phyloP scores from a whole-genome alignment of 2,329 filamentous ascomycete genomes.

The Fusarium armeniacum region DNA sequence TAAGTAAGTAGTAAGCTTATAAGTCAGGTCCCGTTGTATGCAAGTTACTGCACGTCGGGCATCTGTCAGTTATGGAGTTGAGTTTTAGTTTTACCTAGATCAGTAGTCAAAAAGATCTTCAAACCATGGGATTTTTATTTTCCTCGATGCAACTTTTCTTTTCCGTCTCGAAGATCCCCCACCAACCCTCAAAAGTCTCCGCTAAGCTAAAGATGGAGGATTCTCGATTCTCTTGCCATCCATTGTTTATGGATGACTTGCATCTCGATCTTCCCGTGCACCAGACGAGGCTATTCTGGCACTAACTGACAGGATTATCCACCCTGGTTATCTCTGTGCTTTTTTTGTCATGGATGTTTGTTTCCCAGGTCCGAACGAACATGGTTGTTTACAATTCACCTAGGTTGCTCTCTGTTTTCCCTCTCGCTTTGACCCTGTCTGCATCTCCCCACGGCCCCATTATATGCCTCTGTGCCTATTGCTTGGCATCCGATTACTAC shows the following conservation, averaged over 20 bases:
- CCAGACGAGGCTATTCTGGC: slow-evolving; percentile 47
- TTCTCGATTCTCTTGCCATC: slow-evolving; percentile 27
- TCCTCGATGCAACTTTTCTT: slow-evolving; percentile 9
- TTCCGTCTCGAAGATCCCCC: slow-evolving; percentile 35
- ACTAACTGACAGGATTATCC: slow-evolving; percentile 42
- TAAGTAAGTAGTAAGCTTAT: background rate
- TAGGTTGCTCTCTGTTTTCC: slow-evolving; percentile 12
- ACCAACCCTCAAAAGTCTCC: slow-evolving; percentile 25
- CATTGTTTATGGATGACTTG: slow-evolving; percentile 42
- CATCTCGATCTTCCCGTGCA: slow-evolving; percentile 51
- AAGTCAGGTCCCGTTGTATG: slow-evolving; percentile 2
- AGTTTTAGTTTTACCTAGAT: background rate
- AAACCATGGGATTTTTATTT: slow-evolving; percentile 10
- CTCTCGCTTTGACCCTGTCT: slow-evolving; percentile 25
- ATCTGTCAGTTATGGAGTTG: background rate
- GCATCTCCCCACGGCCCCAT: slow-evolving; percentile 14
- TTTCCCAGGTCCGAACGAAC: slow-evolving; percentile 11
- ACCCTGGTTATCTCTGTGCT: slow-evolving; percentile 18
- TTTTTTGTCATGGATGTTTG: slow-evolving; percentile 24
- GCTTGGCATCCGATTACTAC: slow-evolving; percentile 7
- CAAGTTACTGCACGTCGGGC: slow-evolving; percentile 11
- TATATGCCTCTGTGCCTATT: slow-evolving; percentile 19
- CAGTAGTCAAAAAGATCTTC: slow-evolving; percentile 2
- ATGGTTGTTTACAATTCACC: slow-evolving; percentile 23
- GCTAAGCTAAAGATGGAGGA: slow-evolving; percentile 34